Conservation (phyloP, 306 rosid species). For the Inga leiocalycina region DNA sequence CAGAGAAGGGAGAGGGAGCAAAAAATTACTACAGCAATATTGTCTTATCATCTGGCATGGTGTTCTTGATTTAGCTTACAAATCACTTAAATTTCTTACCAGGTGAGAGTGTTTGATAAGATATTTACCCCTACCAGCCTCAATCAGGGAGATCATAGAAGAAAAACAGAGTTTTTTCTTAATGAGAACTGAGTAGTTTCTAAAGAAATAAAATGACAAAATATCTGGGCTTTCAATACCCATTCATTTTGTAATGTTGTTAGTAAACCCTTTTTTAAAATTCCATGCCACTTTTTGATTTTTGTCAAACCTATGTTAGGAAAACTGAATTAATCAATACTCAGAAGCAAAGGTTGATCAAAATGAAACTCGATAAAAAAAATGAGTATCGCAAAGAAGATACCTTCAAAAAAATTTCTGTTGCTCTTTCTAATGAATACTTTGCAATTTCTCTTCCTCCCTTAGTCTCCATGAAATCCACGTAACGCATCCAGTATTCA, state of each 20-base stretch:
- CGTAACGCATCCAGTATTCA: slow-evolving; percentile 95
- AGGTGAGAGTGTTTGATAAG: not conserved
- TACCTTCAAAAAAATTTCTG: slow-evolving; percentile 78
- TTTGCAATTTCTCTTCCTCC: slow-evolving; percentile 96
- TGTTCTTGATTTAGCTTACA: not conserved
- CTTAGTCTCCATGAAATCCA: slow-evolving; percentile 79
- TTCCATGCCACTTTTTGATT: slow-evolving; percentile 16
- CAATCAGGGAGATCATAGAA: slow-evolving; percentile 13
- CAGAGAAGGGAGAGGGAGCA: not conserved
- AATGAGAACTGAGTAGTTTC: not conserved
- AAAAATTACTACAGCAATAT: not conserved
- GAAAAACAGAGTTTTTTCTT: not conserved
- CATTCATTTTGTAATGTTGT: not conserved
- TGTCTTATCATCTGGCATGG: not conserved
- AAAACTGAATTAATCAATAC: slow-evolving; percentile 7
- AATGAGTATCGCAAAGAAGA: slow-evolving; percentile 16
- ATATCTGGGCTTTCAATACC: not conserved
- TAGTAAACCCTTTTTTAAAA: slow-evolving; percentile 1
- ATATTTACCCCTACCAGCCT: slow-evolving; percentile 11
- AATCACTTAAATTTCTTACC: slow-evolving; percentile 13
- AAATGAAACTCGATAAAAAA: slow-evolving; percentile 33
- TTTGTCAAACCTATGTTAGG: slow-evolving; percentile 14
- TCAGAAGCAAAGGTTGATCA: slow-evolving; percentile 10
- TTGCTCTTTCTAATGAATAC: slow-evolving; percentile 80
- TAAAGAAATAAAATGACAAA: not conserved